Evolutionary conservation across 805 yeast genomes (phyloP).

Genomic region (Wickerhamomyces chambardii): DNA sequence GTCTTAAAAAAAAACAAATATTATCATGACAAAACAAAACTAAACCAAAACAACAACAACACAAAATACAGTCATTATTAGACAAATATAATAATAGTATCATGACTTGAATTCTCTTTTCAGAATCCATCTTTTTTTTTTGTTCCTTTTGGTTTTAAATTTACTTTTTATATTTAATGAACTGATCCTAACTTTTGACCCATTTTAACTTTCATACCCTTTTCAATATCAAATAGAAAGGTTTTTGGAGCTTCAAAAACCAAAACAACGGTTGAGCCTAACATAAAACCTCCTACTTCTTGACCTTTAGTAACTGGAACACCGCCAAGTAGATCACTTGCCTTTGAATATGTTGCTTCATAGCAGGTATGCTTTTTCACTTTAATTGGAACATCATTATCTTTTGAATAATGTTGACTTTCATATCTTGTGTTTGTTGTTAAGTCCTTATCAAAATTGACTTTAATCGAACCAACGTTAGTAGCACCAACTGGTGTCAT

Average conservation of each 20-base stretch:
- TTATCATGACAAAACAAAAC: too few relatives aligned
- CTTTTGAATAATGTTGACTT: constrained; percentile 21
- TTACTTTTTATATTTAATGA: too few relatives aligned
- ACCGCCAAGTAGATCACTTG: constrained; percentile 72
- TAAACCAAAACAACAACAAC: too few relatives aligned
- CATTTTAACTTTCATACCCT: constrained; percentile 75
- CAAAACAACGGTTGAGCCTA: constrained; percentile 94
- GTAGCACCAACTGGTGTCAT: constrained; percentile 99
- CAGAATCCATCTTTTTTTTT: too few relatives aligned
- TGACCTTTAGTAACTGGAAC: constrained; percentile 85
- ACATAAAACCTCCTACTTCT: constrained; percentile 94
- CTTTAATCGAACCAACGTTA: constrained; percentile 89
- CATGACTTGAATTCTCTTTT: too few relatives aligned
- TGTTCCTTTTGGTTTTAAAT: too few relatives aligned
- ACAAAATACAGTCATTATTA: too few relatives aligned
- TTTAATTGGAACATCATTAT: constrained; percentile 21
- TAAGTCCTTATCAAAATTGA: constrained; percentile 86
- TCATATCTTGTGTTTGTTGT: constrained; percentile 72
- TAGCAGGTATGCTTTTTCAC: constrained; percentile 74
- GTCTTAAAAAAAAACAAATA: too few relatives aligned
- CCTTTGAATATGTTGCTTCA: constrained; percentile 86
- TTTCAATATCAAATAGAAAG: constrained; percentile 59
- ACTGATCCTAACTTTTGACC: constrained; percentile 68
- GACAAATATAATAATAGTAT: too few relatives aligned
- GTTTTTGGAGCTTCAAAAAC: constrained; percentile 91